These are phyloP conservation scores for Debaryomycetaceae sp. DNA, from an alignment of 1,139 yeast genomes.

Conservation along the genomic window DNA sequence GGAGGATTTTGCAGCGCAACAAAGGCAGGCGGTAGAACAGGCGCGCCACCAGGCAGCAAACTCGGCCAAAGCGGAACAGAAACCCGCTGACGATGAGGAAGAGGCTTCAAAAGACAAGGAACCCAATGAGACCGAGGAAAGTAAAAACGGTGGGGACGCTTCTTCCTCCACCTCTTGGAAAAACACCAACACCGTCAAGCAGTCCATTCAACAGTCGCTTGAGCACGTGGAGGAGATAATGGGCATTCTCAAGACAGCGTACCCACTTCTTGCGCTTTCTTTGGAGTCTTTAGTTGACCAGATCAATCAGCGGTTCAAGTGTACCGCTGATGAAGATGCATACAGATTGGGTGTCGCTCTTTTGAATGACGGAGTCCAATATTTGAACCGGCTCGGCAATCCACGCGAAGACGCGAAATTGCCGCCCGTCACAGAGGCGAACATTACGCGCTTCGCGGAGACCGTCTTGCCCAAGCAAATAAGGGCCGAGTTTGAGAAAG, in stretches of 20 bases:
- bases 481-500: slow-evolving; percentile 84
- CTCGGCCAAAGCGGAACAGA: slow-evolving; percentile 1
- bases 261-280: slow-evolving; percentile 85
- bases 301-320: slow-evolving; percentile 85
- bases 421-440: slow-evolving; percentile 88
- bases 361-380: slow-evolving; percentile 86
- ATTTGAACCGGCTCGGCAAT: slow-evolving; percentile 70
- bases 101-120: slow-evolving; percentile 2
- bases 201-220: slow-evolving; percentile 63
- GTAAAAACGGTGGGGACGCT: background rate
- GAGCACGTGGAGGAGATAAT: slow-evolving; percentile 91
- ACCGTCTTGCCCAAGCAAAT: slow-evolving; percentile 86
- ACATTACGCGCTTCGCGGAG: slow-evolving; percentile 83
- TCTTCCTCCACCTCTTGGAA: background rate
- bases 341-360: slow-evolving; percentile 87
- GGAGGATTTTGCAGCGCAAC: slow-evolving; percentile 85
- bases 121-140: background rate
- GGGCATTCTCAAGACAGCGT: slow-evolving; percentile 92
- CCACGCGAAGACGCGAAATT: slow-evolving; percentile 83
- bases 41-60: slow-evolving; percentile 25
- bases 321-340: slow-evolving; percentile 94
- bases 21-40: slow-evolving; percentile 63
- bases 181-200: slow-evolving; percentile 4
- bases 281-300: slow-evolving; percentile 94
- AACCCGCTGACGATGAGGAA: slow-evolving; percentile 4